Percentiles rank a stretch among this genome's conserved stretches.
Evolutionary conservation across 2,329 filamentous ascomycete genomes (phyloP).

Genomic region (Dactylellina sp.): DNA sequence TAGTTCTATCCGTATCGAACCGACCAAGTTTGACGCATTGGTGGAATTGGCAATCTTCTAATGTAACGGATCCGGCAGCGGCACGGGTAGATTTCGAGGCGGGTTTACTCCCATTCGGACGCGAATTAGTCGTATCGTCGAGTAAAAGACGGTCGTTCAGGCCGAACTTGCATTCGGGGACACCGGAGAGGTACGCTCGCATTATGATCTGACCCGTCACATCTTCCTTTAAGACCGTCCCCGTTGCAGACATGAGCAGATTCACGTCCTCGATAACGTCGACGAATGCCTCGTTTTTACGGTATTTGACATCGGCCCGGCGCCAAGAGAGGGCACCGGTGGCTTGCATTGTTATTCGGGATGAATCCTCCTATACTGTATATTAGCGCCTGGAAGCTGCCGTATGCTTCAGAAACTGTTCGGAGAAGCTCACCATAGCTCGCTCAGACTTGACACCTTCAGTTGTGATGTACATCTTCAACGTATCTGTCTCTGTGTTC

Average conservation of each 20-base stretch:
- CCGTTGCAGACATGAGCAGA: slow-evolving; percentile 94
- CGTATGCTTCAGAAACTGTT: neutral
- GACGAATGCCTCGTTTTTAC: slow-evolving; percentile 99
- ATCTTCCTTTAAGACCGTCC: slow-evolving; percentile 92
- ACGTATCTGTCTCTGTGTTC: slow-evolving; percentile 96
- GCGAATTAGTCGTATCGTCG: slow-evolving; percentile 77
- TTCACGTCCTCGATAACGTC: slow-evolving; percentile 99
- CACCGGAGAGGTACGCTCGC: slow-evolving; percentile 96
- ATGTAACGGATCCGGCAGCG: slow-evolving; percentile 90
- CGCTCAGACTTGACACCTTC: slow-evolving; percentile 95
- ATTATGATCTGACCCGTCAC: slow-evolving; percentile 98
- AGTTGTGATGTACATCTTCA: slow-evolving; percentile 99
- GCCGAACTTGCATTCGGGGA: slow-evolving; percentile 98
- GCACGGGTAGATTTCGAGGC: slow-evolving; percentile 90
- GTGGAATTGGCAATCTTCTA: slow-evolving; percentile 99
- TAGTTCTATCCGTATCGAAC: slow-evolving; percentile 95
- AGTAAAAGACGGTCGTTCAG: slow-evolving; percentile 94
- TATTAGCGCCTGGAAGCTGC: slow-evolving; percentile 39
- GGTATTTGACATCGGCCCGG: slow-evolving; percentile 96
- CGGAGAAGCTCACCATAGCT: slow-evolving; percentile 66
- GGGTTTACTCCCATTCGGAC: slow-evolving; percentile 79
- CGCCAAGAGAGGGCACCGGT: slow-evolving; percentile 97
- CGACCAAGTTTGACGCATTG: slow-evolving; percentile 98
- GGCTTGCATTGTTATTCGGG: slow-evolving; percentile 97
- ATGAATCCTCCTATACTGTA: slow-evolving; percentile 75